A percentile compares a stretch with the other conserved stretches of the same genome.
phyloP scores from a whole-genome alignment of 441 rosid species.

The Pelargonium cotyledonis region DNA sequence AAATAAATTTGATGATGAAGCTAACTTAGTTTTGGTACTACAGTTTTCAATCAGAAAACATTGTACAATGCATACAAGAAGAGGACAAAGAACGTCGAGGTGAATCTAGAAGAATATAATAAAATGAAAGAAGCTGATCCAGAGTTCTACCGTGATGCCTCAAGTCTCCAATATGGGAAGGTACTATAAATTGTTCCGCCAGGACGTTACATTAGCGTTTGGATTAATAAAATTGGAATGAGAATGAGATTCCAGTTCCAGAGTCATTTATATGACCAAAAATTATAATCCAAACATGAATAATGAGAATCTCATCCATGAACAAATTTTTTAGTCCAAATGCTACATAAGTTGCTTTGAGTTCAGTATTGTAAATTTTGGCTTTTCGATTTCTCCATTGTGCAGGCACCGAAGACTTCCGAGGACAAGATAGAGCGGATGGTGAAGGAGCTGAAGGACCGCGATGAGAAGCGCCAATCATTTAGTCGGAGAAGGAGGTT shows the following conservation, averaged over 20 bases:
- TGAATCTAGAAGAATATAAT: slow-evolving; percentile 77
- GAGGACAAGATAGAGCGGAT: slow-evolving; percentile 75
- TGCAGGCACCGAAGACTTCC: slow-evolving; percentile 68
- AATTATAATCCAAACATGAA: no score
- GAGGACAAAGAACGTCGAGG: slow-evolving; percentile 60
- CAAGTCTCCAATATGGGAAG: slow-evolving; percentile 94
- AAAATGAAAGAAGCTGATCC: slow-evolving; percentile 94
- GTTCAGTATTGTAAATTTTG: no score
- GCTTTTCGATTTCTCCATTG: slow-evolving; percentile 14
- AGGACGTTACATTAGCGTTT: neutral
- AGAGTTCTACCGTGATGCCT: slow-evolving; percentile 93
- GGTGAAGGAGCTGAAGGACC: slow-evolving; percentile 74
- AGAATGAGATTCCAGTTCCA: no score
- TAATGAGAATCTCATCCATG: no score
- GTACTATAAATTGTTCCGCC: slow-evolving; percentile 25
- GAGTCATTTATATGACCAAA: no score
- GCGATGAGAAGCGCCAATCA: slow-evolving; percentile 62
- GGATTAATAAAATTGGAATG: no score
- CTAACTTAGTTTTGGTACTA: slow-evolving; percentile 16
- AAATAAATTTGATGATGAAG: slow-evolving; percentile 8
- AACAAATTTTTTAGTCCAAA: no score
- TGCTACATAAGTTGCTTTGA: no score
- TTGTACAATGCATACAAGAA: slow-evolving; percentile 83
- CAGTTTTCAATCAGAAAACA: slow-evolving; percentile 87
- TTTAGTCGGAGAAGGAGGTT: slow-evolving; percentile 84